Evolutionary conservation across 192 early-diverging fungal species (phyloP).

Genomic region (Coemansia reversa): DNA sequence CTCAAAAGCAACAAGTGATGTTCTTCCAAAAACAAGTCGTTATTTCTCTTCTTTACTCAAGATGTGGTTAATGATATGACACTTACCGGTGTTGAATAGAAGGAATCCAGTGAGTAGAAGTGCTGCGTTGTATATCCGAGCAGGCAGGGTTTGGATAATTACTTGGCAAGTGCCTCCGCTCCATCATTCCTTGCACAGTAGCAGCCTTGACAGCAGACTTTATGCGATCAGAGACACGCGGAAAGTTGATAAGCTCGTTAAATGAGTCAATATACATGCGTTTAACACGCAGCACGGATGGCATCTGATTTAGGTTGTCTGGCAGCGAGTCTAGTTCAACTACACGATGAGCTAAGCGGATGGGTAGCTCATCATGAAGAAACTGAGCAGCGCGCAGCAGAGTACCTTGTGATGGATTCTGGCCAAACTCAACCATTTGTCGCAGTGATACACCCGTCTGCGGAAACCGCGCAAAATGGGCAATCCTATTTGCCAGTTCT

Average conservation of each 20-base stretch:
- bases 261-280: conserved; percentile 95
- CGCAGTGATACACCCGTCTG: conserved; percentile 91
- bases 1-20: not conserved
- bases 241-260: conserved; percentile 56
- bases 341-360: conserved; percentile 89
- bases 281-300: conserved; percentile 85
- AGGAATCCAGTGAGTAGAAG: conserved; percentile 51
- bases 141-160: conserved; percentile 28
- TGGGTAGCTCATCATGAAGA: conserved; percentile 87
- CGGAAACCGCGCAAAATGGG: conserved; percentile 77
- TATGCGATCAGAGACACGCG: conserved; percentile 39
- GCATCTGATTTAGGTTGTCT: conserved; percentile 83
- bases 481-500: conserved; percentile 68
- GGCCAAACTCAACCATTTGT: conserved; percentile 97
- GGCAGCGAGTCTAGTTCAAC: conserved; percentile 93
- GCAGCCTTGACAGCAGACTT: conserved; percentile 38
- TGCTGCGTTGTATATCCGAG: conserved; percentile 16
- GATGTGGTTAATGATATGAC: not conserved
- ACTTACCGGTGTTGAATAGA: conserved; percentile 53
- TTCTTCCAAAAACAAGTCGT: not conserved
- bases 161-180: conserved; percentile 35
- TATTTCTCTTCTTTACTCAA: not conserved
- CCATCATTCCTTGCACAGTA: conserved; percentile 17
- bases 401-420: conserved; percentile 71
- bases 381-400: conserved; percentile 77